Base-by-base conservation (phyloP, 1,139 yeast species). In the Debaryomyces fabryi region DNA sequence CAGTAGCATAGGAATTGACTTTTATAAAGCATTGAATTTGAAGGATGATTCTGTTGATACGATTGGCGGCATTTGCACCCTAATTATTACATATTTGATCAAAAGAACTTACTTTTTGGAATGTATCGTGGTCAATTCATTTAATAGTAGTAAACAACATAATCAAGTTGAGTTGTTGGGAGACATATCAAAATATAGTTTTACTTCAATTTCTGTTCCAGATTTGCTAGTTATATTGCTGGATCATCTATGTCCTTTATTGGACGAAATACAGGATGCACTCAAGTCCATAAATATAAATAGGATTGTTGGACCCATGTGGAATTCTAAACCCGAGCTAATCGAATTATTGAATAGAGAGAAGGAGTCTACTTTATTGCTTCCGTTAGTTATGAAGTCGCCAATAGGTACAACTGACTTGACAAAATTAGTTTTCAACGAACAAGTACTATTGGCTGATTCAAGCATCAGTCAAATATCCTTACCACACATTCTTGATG, bases 211-310 rank as follows among this genome's bases (percentile, higher is more conserved):
- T 3, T 29, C 45, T 10, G 38, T 37, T n/a, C 39, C 20, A 4
- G 39, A 40, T 8, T 36, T 50, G 35, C 45, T 48, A 27, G 57
- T 58, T 15, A 65, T 57, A 44, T 53, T 71, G 30, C 56, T 66
- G 13, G 63, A 63, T 38, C 63, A 65, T 25, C 50, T 71, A 47
- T 52, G 68, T 38, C 74, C 74, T 0, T 45, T 71, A 15, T 52
- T 71, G 20, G 74, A 69, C 43, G 53, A 59, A 13, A 47, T 67
- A 15, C 25, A 45, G 8, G n/a, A 30, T 21, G 35, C 25, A 18
- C 8, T 23, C 1, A 30, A 30, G 30, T 40, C 36, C 12, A 30
- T 21, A 18, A 40, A 40, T 32, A 40, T 18, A 20, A 40, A 30
- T 18, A 20, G 16, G 21, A 32, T 32, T 3, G 33, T 20, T 18